Base-by-base conservation (phyloP, 371 early-diverging fungal species). In the Haplosporangium sp. region DNA sequence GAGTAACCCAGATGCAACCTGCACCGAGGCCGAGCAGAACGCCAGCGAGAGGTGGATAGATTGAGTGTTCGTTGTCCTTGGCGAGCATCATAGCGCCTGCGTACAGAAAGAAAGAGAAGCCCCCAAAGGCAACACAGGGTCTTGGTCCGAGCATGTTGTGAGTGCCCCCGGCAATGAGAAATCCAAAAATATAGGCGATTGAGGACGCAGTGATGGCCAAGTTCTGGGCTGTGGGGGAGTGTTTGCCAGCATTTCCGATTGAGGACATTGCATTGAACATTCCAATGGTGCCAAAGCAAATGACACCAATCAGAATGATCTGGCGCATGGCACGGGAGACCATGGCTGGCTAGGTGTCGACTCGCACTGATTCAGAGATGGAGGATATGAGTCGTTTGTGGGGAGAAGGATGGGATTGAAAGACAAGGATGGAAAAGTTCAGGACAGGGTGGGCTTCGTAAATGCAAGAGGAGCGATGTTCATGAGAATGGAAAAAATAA, bases 1-100 rank as follows among this genome's bases (percentile, higher is more conserved):
- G 94, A 13, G 94, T 91, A 13, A 91, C 88, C 92, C 92, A 92
- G 62, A 92, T 80, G 42, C 67, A 55, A 53, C 84, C 88, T 2
- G 89, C 90, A 70, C 90, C 86, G 41, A 86, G 76, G 59, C 93
- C 93, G 16, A 93, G 81, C 54, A 90, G 82, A 38, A 86, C 89
- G 58, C 93, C 93, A 14, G 90, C 86, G 21, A 87, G 80, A 57
- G 90, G 75, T 4, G 89, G 85, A 59, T 88, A 87, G 1, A 69
- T 68, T 2, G 82, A 74, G 14, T 75, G 50, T 47, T 84, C 81
- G n/a, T 83, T 66, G 55, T 83, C 84, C 57, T 83, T 82, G 62
- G 86, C 87, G 18, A 85, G 81, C 74, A 86, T 80, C 56, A 88
- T 82, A 12, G 90, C 80, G 18, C 83, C 85, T 37, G 86, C 80